Evolutionary conservation across 192 early-diverging fungal species (phyloP).

Genomic region (Jimgerdemannia flammicorona): DNA sequence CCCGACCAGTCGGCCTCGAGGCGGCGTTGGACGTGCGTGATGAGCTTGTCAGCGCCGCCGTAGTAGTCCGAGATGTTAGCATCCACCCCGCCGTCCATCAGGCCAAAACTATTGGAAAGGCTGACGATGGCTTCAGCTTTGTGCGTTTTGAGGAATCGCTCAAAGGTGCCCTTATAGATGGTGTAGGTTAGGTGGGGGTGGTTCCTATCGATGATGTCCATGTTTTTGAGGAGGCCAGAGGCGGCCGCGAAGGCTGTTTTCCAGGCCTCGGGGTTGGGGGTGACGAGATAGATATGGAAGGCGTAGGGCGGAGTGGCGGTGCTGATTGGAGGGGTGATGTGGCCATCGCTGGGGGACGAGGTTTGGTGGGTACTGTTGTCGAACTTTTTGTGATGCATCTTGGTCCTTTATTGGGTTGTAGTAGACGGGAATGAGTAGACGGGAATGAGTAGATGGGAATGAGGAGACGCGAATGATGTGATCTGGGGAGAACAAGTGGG

Average conservation of each 20-base stretch:
- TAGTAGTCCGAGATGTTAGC: conserved; percentile 18
- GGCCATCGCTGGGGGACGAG: no score
- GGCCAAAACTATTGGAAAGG: conserved; percentile 19
- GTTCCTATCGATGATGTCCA: background rate
- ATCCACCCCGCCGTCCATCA: conserved; percentile 22
- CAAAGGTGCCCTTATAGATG: conserved; percentile 6
- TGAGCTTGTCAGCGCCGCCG: conserved; percentile 8
- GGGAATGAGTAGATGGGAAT: no score
- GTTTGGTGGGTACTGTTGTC: no score
- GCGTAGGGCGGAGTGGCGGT: background rate
- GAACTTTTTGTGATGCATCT: no score
- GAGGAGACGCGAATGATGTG: no score
- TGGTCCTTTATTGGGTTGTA: no score
- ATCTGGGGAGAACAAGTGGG: no score
- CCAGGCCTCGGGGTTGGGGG: background rate
- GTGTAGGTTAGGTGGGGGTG: background rate
- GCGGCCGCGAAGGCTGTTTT: background rate
- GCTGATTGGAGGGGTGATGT: background rate
- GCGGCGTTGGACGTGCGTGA: conserved; percentile 14
- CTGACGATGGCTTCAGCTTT: conserved; percentile 10
- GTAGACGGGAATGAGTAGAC: no score
- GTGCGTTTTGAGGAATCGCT: conserved; percentile 2
- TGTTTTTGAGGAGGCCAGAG: background rate
- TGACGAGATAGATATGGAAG: background rate
- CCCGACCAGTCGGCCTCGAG: conserved; percentile 18